Evolutionary conservation across 2,329 filamentous ascomycete genomes (phyloP).

Genomic region (Penicillium sp.): DNA sequence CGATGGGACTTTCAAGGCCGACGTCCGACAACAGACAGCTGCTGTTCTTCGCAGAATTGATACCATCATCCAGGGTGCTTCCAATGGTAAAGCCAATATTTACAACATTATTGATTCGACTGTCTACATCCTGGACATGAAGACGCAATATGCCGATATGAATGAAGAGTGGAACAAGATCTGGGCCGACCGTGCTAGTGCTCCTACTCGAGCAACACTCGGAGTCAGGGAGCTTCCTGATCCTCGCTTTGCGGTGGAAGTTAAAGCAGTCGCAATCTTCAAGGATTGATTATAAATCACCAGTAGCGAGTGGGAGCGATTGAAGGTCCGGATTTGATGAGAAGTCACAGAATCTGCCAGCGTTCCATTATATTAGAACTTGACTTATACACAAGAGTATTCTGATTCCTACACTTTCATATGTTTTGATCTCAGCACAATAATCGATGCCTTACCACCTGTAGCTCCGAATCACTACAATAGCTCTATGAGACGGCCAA

Average conservation of each 20-base stretch:
- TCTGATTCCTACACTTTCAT: too few species aligned
- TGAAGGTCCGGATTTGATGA: not conserved
- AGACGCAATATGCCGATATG: slow-evolving; percentile 49
- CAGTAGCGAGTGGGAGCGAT: not conserved
- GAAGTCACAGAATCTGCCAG: not conserved
- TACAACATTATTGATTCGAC: slow-evolving; percentile 47
- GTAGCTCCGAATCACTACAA: too few species aligned
- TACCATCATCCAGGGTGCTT: slow-evolving; percentile 43
- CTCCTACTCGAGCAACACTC: slow-evolving; percentile 32
- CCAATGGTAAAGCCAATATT: slow-evolving; percentile 40
- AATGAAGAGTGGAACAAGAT: slow-evolving; percentile 55
- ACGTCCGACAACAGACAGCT: slow-evolving; percentile 45
- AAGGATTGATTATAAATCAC: not conserved
- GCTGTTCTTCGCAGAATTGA: slow-evolving; percentile 46
- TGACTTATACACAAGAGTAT: too few species aligned
- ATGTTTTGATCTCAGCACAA: too few species aligned
- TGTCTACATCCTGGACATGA: slow-evolving; percentile 50
- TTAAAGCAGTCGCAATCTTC: slow-evolving; percentile 20
- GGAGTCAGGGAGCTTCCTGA: slow-evolving; percentile 23
- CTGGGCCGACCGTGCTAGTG: slow-evolving; percentile 40
- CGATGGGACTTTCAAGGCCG: slow-evolving; percentile 40
- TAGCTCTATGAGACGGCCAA: too few species aligned
- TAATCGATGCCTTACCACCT: too few species aligned
- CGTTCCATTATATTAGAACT: not conserved
- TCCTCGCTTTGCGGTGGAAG: slow-evolving; percentile 19